Conservation (phyloP, 768 basidiomycete species). For the Hypsizygus marmoreus region DNA sequence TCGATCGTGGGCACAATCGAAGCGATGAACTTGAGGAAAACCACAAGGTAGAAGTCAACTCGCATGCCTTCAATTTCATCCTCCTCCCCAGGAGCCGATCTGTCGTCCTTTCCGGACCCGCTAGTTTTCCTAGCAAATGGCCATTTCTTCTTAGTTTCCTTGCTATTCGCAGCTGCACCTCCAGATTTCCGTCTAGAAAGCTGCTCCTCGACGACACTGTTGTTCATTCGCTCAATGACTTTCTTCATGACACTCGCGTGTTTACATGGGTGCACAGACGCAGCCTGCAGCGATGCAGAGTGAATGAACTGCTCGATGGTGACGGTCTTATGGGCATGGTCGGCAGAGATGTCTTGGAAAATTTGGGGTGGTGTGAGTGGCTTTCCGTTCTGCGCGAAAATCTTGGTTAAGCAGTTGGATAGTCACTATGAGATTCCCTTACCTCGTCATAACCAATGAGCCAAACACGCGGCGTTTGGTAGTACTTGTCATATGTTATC, state of each 20-base stretch:
- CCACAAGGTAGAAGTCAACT: conserved; percentile 97
- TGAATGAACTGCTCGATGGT: conserved; percentile 99
- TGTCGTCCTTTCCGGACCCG: conserved; percentile 56
- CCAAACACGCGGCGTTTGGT: conserved; percentile 98
- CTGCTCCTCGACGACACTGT: conserved; percentile 80
- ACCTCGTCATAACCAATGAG: conserved; percentile 97
- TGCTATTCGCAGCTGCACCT: conserved; percentile 34
- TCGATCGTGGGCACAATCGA: conserved; percentile 99
- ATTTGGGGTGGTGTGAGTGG: conserved; percentile 89
- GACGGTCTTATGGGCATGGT: conserved; percentile 98
- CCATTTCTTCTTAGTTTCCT: conserved; percentile 82
- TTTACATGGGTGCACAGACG: conserved; percentile 97
- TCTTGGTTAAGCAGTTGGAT: conserved; percentile 9
- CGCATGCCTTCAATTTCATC: conserved; percentile 88
- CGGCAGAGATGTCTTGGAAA: conserved; percentile 96
- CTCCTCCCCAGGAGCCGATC: conserved; percentile 48
- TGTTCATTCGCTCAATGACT: conserved; percentile 98
- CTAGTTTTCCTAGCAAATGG: conserved; percentile 76
- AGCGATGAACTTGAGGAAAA: conserved; percentile 99
- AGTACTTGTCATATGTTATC: conserved; percentile 99
- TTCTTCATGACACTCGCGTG: conserved; percentile 99
- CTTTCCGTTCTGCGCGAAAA: conserved; percentile 66
- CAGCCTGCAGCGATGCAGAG: conserved; percentile 78
- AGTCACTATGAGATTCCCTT: conserved; percentile 7
- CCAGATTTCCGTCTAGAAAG: conserved; percentile 61